Conservation (phyloP, 768 basidiomycete genomes). For the Hericium erinaceus region DNA sequence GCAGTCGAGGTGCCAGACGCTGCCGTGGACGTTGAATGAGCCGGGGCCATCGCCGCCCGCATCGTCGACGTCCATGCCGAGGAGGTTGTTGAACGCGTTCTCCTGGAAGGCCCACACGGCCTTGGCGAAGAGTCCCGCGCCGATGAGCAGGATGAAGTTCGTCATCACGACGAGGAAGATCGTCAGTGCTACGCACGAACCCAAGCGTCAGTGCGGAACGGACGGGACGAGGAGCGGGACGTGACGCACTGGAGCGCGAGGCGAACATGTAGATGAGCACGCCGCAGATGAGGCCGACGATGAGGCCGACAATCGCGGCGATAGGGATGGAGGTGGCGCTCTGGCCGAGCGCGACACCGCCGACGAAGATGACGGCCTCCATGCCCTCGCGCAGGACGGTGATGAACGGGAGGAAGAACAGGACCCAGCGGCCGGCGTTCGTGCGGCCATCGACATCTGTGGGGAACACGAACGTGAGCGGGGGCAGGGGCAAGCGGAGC, state of each 20-base stretch:
- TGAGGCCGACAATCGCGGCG: slow-evolving; percentile 76
- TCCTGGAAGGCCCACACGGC: slow-evolving; percentile 64
- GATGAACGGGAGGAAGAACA: slow-evolving; percentile 85
- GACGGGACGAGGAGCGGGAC: too few relatives aligned
- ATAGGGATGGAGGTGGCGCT: slow-evolving; percentile 82
- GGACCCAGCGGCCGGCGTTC: slow-evolving; percentile 66
- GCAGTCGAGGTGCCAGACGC: slow-evolving; percentile 83
- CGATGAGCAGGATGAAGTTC: slow-evolving; percentile 86
- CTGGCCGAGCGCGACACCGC: slow-evolving; percentile 83
- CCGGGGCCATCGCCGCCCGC: slow-evolving; percentile 70
- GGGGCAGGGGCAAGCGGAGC: background rate
- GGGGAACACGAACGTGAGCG: background rate
- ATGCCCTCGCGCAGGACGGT: slow-evolving; percentile 93
- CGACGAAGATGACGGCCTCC: slow-evolving; percentile 90
- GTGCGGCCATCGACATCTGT: slow-evolving; percentile 39
- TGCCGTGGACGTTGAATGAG: slow-evolving; percentile 69
- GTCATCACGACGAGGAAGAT: slow-evolving; percentile 91
- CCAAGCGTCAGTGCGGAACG: background rate
- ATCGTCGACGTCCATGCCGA: slow-evolving; percentile 71
- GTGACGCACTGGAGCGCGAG: slow-evolving; percentile 53
- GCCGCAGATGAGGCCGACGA: slow-evolving; percentile 69
- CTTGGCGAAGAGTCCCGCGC: slow-evolving; percentile 85
- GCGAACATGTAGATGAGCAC: slow-evolving; percentile 75
- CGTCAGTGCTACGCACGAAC: slow-evolving; percentile 45
- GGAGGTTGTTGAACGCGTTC: slow-evolving; percentile 55